Percentiles rank a stretch among this genome's conserved stretches.
Evolutionary conservation across 345 rosid species (phyloP).

Genomic region (Psidium friedrichsthalianum): DNA sequence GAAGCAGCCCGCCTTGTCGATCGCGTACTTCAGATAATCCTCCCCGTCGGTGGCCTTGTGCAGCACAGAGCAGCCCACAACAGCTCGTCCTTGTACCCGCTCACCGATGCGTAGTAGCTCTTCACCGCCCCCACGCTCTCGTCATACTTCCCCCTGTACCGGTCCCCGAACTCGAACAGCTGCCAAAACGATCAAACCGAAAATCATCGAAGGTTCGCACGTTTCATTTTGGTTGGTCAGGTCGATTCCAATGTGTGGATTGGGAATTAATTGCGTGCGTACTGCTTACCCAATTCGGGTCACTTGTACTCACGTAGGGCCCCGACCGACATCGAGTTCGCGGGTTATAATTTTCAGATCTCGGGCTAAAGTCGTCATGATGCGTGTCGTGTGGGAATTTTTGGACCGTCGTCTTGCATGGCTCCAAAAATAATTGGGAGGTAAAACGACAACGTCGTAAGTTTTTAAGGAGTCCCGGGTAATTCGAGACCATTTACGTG

Average conservation of each 20-base stretch:
- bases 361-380: background rate
- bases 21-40: conserved; percentile 38
- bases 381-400: background rate
- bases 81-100: conserved; percentile 94
- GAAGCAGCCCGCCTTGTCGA: conserved; percentile 43
- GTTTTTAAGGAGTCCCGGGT: background rate
- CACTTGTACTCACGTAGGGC: too few relatives aligned
- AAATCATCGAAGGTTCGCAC: too few relatives aligned
- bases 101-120: conserved; percentile 83
- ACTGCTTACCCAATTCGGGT: too few relatives aligned
- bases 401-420: background rate
- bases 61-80: conserved; percentile 90
- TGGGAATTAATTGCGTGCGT: too few relatives aligned
- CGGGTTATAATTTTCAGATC: background rate
- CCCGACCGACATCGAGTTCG: background rate
- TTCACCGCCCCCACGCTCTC: conserved; percentile 61
- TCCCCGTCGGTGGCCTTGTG: conserved; percentile 82
- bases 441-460: background rate
- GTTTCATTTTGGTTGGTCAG: too few relatives aligned
- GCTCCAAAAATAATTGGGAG: background rate
- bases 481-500: background rate
- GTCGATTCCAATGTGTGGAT: too few relatives aligned
- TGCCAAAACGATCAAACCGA: conserved; percentile 1
- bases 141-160: conserved; percentile 68
- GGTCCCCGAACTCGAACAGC: conserved; percentile 88